Evolutionary conservation across 1,284 basidiomycete species (phyloP).

Genomic region (Cutaneotrichosporon curvatum): DNA sequence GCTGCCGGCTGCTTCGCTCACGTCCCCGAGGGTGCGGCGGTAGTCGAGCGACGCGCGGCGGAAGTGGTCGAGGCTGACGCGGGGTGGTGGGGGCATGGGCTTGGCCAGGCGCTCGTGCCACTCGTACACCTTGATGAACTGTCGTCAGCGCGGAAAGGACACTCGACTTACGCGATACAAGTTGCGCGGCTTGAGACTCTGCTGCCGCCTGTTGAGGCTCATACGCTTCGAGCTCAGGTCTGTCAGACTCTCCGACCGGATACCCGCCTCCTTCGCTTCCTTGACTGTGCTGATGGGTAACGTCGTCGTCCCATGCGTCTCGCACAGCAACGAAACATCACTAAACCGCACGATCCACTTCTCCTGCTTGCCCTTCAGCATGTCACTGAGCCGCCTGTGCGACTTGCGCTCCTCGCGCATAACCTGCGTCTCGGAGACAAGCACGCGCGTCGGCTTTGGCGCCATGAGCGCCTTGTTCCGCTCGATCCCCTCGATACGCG

Average conservation of each 20-base stretch:
- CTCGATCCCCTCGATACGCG: constrained; percentile 89
- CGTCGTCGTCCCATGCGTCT: constrained; percentile 79
- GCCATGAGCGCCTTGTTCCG: constrained; percentile 62
- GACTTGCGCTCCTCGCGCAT: constrained; percentile 46
- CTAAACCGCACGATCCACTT: constrained; percentile 91
- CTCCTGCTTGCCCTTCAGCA: constrained; percentile 55
- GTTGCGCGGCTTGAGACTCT: constrained; percentile 73
- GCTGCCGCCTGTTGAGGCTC: constrained; percentile 60
- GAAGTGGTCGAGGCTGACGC: constrained; percentile 3
- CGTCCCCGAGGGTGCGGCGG: constrained; percentile 7
- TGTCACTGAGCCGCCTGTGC: constrained; percentile 73
- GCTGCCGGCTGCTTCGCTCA: constrained; percentile 4
- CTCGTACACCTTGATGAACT: constrained; percentile 64
- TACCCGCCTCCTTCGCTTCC: constrained; percentile 51
- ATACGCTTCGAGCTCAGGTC: constrained; percentile 59
- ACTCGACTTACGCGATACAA: constrained; percentile 63
- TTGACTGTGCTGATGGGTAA: constrained; percentile 61
- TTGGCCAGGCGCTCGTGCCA: constrained; percentile 51
- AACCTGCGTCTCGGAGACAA: constrained; percentile 65
- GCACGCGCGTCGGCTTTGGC: constrained; percentile 76
- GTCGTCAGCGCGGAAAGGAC: not conserved
- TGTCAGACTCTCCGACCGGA: constrained; percentile 56
- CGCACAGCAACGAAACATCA: constrained; percentile 87
- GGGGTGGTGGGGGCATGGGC: constrained; percentile 2
- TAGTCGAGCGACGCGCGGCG: constrained; percentile 3